Evolutionary conservation across 129 eudicot species (phyloP).

Genomic region (Arctium lappa): DNA sequence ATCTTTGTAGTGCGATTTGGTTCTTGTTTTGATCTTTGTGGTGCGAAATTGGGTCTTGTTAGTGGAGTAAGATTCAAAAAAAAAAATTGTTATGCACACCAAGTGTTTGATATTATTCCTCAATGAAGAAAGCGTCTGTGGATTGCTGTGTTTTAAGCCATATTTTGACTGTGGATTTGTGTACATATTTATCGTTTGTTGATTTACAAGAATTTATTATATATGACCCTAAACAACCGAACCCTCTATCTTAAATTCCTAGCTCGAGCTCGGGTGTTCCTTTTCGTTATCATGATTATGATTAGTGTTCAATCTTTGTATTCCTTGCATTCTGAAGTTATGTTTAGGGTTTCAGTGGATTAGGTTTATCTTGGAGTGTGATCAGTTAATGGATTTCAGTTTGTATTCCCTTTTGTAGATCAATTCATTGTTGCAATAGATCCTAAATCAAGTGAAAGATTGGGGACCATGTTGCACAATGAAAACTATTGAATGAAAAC

Average conservation of each 20-base stretch:
- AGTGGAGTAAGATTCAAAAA: not conserved
- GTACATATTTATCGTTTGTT: not conserved
- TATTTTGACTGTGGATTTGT: not conserved
- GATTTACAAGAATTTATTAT: not conserved
- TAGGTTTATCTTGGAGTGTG: not conserved
- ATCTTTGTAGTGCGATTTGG: not conserved
- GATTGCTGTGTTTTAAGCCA: not conserved
- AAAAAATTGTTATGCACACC: slow-evolving; percentile 1
- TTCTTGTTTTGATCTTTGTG: not conserved
- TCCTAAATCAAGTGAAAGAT: not conserved
- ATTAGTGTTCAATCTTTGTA: not conserved
- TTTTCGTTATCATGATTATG: not conserved
- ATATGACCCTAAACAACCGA: not conserved
- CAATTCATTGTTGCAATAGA: not conserved
- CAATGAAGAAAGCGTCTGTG: not conserved
- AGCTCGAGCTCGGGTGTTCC: too few species aligned
- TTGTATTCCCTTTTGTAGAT: not conserved
- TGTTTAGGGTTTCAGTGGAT: not conserved
- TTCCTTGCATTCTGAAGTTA: not conserved
- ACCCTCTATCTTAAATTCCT: too few species aligned
- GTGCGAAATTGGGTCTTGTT: not conserved
- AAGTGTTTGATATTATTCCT: not conserved
- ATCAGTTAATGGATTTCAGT: not conserved
- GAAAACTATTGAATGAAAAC: not conserved
- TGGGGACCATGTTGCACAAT: not conserved